Conservation (phyloP, 2,329 filamentous ascomycete species). For the Chalaropsis thielavioides region DNA sequence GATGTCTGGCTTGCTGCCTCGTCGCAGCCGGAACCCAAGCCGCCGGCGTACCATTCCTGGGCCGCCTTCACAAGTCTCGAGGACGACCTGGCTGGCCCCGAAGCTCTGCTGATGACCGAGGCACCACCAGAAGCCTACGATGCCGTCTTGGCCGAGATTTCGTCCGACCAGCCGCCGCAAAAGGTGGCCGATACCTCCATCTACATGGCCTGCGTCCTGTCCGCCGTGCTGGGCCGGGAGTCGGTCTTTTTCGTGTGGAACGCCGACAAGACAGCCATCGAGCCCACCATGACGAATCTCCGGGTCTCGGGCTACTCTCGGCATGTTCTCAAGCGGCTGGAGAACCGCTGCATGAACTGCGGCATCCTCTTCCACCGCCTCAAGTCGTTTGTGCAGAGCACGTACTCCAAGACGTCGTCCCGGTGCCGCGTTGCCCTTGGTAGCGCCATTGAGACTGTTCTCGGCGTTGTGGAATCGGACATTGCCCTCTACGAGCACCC, state of each 20-base stretch:
- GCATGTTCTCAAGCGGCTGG: slow-evolving; percentile 33
- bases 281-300: slow-evolving; percentile 31
- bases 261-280: slow-evolving; percentile 37
- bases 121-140: slow-evolving; percentile 52
- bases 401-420: slow-evolving; percentile 32
- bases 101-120: slow-evolving; percentile 50
- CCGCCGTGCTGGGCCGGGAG: slow-evolving; percentile 54
- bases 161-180: slow-evolving; percentile 28
- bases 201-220: slow-evolving; percentile 45
- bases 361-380: slow-evolving; percentile 35
- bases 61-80: slow-evolving; percentile 40
- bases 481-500: slow-evolving; percentile 32
- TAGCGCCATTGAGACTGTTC: slow-evolving; percentile 34
- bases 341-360: slow-evolving; percentile 33
- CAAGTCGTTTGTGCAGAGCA: slow-evolving; percentile 32
- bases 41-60: slow-evolving; percentile 49
- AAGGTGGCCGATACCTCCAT: slow-evolving; percentile 31
- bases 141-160: slow-evolving; percentile 35
- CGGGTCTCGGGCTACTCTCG: slow-evolving; percentile 44
- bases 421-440: slow-evolving; percentile 38
- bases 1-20: slow-evolving; percentile 37
- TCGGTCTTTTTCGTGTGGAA: slow-evolving; percentile 57
- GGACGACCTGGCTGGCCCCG: slow-evolving; percentile 25
- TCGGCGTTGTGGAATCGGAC: slow-evolving; percentile 36
- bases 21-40: slow-evolving; percentile 23